Evolutionary conservation across 78 protist species (phyloP).

Genomic region (Emiliania huxleyi): DNA sequence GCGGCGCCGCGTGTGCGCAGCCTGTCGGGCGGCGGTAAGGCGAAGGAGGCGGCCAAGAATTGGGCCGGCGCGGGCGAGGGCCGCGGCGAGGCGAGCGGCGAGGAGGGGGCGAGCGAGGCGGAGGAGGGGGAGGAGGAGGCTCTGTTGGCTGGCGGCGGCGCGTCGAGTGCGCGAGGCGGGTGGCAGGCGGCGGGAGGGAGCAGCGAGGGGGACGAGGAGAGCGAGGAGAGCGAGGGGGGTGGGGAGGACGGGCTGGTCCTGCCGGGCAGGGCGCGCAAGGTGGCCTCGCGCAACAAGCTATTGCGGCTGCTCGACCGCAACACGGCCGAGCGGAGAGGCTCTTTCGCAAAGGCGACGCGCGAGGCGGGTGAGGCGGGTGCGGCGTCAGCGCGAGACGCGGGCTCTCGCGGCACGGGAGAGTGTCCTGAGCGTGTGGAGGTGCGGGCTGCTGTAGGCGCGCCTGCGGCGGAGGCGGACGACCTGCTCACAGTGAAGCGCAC

Average conservation of each 20-base stretch:
- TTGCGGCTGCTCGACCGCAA: neutral
- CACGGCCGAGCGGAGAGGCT: neutral
- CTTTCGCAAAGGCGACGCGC: too few relatives aligned
- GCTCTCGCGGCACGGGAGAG: too few relatives aligned
- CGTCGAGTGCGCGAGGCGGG: too few relatives aligned
- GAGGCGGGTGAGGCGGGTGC: neutral
- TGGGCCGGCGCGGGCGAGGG: neutral
- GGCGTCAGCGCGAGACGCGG: too few relatives aligned
- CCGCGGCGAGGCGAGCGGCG: neutral
- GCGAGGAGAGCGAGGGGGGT: too few relatives aligned
- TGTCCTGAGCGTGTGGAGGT: too few relatives aligned
- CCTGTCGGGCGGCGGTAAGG: neutral
- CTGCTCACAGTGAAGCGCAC: neutral
- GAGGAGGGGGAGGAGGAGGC: neutral
- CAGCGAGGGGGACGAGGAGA: neutral
- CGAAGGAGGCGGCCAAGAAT: neutral
- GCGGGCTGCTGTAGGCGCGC: too few relatives aligned
- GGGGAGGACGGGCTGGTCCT: neutral
- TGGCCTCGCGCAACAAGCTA: neutral
- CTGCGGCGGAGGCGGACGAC: too few relatives aligned
- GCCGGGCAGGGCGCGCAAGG: neutral
- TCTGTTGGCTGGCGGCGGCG: too few relatives aligned
- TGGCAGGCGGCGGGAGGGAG: too few relatives aligned
- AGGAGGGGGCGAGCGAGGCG: too few relatives aligned
- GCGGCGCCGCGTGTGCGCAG: conserved; percentile 32